A percentile compares a stretch with the other conserved stretches of the same genome.
These are phyloP conservation scores for Aspergillus aculeatinus DNA, from an alignment of 2,329 filamentous ascomycete genomes.

Conservation along the genomic window DNA sequence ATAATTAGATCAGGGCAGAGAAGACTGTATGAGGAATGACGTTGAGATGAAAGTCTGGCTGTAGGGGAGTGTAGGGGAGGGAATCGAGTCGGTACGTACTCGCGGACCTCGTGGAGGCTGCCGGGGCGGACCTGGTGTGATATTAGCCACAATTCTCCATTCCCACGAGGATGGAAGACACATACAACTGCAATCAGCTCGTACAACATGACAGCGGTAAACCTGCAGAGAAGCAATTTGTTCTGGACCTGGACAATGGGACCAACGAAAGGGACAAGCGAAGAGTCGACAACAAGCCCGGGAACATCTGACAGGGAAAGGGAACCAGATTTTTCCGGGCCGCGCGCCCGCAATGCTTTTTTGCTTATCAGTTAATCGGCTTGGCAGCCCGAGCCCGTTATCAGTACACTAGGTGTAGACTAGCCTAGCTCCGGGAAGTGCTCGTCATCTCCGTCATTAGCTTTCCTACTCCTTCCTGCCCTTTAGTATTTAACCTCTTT, in stretches of 20 bases:
- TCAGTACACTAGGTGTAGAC: slow-evolving; percentile 16
- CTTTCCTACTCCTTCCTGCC: slow-evolving; percentile 10
- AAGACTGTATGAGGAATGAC: background rate
- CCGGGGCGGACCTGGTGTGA: slow-evolving; percentile 77
- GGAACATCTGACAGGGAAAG: slow-evolving; percentile 13
- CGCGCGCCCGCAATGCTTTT: background rate
- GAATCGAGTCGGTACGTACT: slow-evolving; percentile 58
- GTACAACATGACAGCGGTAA: slow-evolving; percentile 72
- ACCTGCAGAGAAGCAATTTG: slow-evolving; percentile 11
- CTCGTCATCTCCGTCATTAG: slow-evolving; percentile 29
- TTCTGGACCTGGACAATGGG: slow-evolving; percentile 13
- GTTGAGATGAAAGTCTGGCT: background rate
- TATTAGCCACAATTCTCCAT: slow-evolving; percentile 7
- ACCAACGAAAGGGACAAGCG: background rate
- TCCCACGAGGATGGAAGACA: slow-evolving; percentile 16
- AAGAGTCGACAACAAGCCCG: background rate
- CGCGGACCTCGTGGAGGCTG: slow-evolving; percentile 88
- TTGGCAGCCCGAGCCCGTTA: slow-evolving; percentile 26
- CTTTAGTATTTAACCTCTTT: background rate
- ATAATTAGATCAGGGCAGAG: background rate
- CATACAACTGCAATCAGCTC: slow-evolving; percentile 93
- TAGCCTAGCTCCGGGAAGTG: slow-evolving; percentile 21
- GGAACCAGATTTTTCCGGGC: slow-evolving; percentile 22
- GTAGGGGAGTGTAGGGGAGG: background rate
- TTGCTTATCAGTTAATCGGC: slow-evolving; percentile 25